These are phyloP conservation scores for Clavulina sp. DNA, from an alignment of 768 basidiomycete species.

Conservation along the genomic window DNA sequence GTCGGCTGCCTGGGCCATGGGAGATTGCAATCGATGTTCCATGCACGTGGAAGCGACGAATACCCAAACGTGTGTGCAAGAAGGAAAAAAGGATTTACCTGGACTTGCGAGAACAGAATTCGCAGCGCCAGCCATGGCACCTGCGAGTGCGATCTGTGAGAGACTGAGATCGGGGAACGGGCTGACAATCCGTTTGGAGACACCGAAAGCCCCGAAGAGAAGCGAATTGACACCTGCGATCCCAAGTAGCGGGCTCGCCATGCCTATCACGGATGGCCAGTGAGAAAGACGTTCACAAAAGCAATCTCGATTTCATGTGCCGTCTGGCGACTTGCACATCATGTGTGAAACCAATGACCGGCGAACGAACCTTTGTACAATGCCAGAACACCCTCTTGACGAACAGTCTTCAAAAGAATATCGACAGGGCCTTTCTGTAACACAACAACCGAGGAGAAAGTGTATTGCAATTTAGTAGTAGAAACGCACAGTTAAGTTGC, in stretches of 20 bases:
- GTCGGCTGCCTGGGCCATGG: background rate
- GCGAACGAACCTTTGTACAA: slow-evolving; percentile 71
- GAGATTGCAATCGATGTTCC: background rate
- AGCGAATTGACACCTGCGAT: slow-evolving; percentile 93
- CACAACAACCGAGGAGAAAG: background rate
- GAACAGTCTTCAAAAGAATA: slow-evolving; percentile 61
- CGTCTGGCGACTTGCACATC: background rate
- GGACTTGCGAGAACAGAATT: slow-evolving; percentile 88
- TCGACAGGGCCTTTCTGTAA: slow-evolving; percentile 87
- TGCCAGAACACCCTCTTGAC: slow-evolving; percentile 80
- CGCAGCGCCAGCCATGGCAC: slow-evolving; percentile 80
- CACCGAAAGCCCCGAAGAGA: slow-evolving; percentile 80
- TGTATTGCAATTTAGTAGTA: too few relatives aligned
- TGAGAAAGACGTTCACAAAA: background rate
- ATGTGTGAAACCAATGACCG: background rate
- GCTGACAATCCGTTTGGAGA: slow-evolving; percentile 64
- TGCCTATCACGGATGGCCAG: slow-evolving; percentile 31
- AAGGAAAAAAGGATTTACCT: slow-evolving; percentile 29
- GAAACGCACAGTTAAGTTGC: too few relatives aligned
- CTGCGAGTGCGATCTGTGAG: slow-evolving; percentile 64
- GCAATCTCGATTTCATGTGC: background rate
- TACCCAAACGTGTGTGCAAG: background rate
- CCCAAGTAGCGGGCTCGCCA: slow-evolving; percentile 79
- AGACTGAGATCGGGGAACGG: slow-evolving; percentile 77
- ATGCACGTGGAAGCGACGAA: too few relatives aligned